Evolutionary conservation across 2,329 filamentous ascomycete genomes (phyloP).

Genomic region (Calycina herbarum): DNA sequence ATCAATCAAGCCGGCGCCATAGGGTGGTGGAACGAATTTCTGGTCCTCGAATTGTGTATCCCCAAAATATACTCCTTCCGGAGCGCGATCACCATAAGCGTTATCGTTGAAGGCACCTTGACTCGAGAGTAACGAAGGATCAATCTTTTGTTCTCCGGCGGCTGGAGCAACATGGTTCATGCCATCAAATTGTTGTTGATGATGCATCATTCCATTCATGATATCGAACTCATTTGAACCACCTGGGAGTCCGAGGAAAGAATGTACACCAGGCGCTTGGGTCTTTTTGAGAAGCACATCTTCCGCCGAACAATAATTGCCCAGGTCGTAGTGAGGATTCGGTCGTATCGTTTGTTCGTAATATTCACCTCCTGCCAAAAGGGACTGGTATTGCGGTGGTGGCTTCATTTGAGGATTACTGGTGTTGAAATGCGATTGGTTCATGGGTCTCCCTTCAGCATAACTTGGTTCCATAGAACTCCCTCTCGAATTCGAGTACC

Average conservation of each 20-base stretch:
- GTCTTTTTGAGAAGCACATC: slow-evolving; percentile 47
- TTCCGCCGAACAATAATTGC: slow-evolving; percentile 29
- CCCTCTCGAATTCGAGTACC: slow-evolving; percentile 32
- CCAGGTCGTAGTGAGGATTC: slow-evolving; percentile 19
- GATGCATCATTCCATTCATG: slow-evolving; percentile 24
- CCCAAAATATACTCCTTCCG: slow-evolving; percentile 30
- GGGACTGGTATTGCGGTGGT: slow-evolving; percentile 46
- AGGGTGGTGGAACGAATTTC: slow-evolving; percentile 24
- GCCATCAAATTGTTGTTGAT: slow-evolving; percentile 23
- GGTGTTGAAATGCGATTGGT: slow-evolving; percentile 51
- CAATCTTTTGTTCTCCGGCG: slow-evolving; percentile 29
- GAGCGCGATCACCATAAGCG: slow-evolving; percentile 18
- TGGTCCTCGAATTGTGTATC: slow-evolving; percentile 25
- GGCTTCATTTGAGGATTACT: slow-evolving; percentile 51
- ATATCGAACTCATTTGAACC: slow-evolving; percentile 35
- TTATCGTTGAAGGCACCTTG: slow-evolving; percentile 24
- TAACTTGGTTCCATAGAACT: slow-evolving; percentile 33
- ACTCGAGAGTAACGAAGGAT: slow-evolving; percentile 32
- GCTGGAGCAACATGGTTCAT: slow-evolving; percentile 9
- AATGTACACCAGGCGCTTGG: slow-evolving; percentile 35
- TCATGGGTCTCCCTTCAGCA: slow-evolving; percentile 31
- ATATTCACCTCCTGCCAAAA: slow-evolving; percentile 48
- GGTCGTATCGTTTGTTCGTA: slow-evolving; percentile 43
- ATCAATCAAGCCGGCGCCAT: slow-evolving; percentile 17
- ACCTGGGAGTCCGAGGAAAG: slow-evolving; percentile 41